These are phyloP conservation scores for Colletotrichum acutatum DNA, from an alignment of 2,329 filamentous ascomycete genomes.

Conservation along the genomic window DNA sequence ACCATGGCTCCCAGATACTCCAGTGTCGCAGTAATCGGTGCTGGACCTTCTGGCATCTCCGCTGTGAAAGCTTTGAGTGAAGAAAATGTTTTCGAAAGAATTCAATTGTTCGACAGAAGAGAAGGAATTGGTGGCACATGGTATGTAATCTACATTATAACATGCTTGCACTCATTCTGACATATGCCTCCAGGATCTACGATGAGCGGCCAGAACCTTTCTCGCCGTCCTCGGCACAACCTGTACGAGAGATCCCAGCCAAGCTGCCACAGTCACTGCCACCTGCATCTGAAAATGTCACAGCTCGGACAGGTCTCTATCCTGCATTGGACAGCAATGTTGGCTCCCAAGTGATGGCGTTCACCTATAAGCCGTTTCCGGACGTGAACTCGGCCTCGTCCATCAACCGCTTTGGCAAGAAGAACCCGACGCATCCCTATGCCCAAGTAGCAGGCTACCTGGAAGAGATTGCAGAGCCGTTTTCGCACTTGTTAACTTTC, in stretches of 20 bases:
- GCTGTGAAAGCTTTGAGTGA: conserved; percentile 66
- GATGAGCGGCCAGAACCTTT: conserved; percentile 53
- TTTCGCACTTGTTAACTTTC: conserved; percentile 56
- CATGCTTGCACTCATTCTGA: conserved; percentile 51
- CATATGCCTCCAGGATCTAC: conserved; percentile 56
- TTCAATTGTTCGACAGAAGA: conserved; percentile 68
- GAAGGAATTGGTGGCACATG: conserved; percentile 66
- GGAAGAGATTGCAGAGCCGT: conserved; percentile 61
- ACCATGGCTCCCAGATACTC: conserved; percentile 19
- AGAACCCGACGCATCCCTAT: conserved; percentile 63
- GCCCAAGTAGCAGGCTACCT: conserved; percentile 52
- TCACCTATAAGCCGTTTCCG: conserved; percentile 61
- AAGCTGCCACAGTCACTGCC: conserved; percentile 51
- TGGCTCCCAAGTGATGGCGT: conserved; percentile 64
- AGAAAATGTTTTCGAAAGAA: conserved; percentile 64
- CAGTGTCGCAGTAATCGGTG: conserved; percentile 65
- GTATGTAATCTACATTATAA: conserved; percentile 45
- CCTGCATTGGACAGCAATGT: conserved; percentile 69
- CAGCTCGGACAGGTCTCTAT: conserved; percentile 45
- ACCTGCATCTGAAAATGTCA: conserved; percentile 47
- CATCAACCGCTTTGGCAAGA: conserved; percentile 55
- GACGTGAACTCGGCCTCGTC: conserved; percentile 47
- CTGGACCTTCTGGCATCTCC: conserved; percentile 68
- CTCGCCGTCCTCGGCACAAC: conserved; percentile 53
- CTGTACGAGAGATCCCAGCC: conserved; percentile 53